Conservation (phyloP, 768 basidiomycete species). For the Auricularia auricula-judae region DNA sequence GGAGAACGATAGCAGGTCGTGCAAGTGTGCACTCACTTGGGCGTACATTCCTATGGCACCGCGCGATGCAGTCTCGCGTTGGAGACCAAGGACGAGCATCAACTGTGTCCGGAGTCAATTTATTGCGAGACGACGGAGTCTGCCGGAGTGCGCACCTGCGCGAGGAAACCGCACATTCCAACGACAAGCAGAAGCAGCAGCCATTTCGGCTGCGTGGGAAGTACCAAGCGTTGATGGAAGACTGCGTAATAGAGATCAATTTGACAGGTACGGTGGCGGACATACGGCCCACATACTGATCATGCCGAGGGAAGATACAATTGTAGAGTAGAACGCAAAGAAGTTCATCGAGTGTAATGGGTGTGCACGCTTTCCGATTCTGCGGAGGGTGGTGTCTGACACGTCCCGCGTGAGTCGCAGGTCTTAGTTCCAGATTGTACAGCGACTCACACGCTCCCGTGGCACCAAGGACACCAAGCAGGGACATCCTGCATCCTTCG, state of each 20-base stretch:
- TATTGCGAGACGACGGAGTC: neutral
- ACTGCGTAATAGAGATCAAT: slow-evolving; percentile 11
- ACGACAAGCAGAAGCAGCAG: slow-evolving; percentile 16
- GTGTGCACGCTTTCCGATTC: slow-evolving; percentile 67
- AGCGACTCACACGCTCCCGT: slow-evolving; percentile 54
- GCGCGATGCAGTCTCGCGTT: slow-evolving; percentile 52
- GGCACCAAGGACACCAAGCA: slow-evolving; percentile 55
- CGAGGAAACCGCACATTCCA: slow-evolving; percentile 28
- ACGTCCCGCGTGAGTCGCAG: too few species aligned
- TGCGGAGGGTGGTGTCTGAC: slow-evolving; percentile 42
- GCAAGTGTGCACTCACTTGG: slow-evolving; percentile 23
- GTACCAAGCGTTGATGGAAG: slow-evolving; percentile 13
- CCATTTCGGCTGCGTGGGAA: slow-evolving; percentile 10
- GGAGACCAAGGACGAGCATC: slow-evolving; percentile 50
- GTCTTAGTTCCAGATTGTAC: neutral
- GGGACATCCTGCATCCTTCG: slow-evolving; percentile 33
- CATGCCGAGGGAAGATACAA: slow-evolving; percentile 23
- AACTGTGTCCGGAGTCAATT: slow-evolving; percentile 22
- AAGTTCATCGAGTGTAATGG: slow-evolving; percentile 61
- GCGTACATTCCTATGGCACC: slow-evolving; percentile 53
- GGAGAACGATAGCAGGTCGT: too few species aligned
- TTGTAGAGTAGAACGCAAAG: slow-evolving; percentile 49
- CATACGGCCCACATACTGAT: slow-evolving; percentile 8
- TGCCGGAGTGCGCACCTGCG: slow-evolving; percentile 15
- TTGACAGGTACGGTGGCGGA: slow-evolving; percentile 5